Conservation (phyloP, 495 filamentous ascomycete genomes). For the Achaetomiella virescens region DNA sequence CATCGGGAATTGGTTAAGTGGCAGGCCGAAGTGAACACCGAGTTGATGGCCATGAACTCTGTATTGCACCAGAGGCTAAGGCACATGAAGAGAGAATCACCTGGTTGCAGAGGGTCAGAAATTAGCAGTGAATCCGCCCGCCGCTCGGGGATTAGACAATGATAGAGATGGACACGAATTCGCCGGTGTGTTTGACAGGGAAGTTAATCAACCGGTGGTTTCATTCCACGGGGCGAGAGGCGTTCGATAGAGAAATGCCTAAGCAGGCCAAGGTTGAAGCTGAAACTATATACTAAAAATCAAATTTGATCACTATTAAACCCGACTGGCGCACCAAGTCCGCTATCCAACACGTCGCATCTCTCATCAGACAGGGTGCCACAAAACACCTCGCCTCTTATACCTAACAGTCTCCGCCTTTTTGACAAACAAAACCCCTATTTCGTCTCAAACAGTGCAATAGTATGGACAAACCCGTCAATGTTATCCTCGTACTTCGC, state of each 20-base stretch:
- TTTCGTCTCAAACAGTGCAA: constrained; percentile 15
- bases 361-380: too few species aligned
- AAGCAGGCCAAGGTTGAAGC: background rate
- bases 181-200: too few species aligned
- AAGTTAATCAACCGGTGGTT: too few species aligned
- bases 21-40: constrained; percentile 19
- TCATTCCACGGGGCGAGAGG: too few species aligned
- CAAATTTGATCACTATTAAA: background rate
- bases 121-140: too few species aligned
- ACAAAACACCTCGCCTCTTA: background rate
- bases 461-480: constrained; percentile 21
- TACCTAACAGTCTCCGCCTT: background rate
- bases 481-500: constrained; percentile 49
- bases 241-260: too few species aligned
- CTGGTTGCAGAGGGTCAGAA: background rate
- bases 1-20: constrained; percentile 12
- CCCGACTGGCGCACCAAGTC: too few species aligned
- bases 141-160: too few species aligned
- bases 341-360: too few species aligned
- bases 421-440: background rate
- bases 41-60: constrained; percentile 18
- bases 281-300: background rate
- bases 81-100: background rate
- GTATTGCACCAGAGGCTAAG: constrained; percentile 10
- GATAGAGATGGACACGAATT: too few species aligned